Percentiles rank a stretch among this genome's conserved stretches.
Conservation (phyloP, 129 eudicot genomes). For the Helianthus tuberosus region DNA sequence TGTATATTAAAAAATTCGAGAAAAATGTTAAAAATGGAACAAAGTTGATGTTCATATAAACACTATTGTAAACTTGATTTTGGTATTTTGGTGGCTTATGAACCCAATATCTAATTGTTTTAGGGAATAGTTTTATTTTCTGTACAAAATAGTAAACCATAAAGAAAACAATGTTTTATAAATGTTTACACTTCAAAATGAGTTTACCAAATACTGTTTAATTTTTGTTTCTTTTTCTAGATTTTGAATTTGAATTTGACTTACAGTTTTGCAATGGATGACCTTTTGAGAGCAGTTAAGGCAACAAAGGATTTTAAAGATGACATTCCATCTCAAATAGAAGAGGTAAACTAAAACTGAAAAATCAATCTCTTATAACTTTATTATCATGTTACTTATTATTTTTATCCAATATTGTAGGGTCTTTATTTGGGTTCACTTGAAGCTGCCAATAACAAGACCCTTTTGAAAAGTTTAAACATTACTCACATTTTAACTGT, state of each 20-base stretch:
- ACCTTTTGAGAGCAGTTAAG: slow-evolving; percentile 43
- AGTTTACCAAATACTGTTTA: not conserved
- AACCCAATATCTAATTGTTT: too few species aligned
- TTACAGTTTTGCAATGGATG: slow-evolving; percentile 41
- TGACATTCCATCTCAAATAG: slow-evolving; percentile 73
- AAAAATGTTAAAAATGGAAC: too few species aligned
- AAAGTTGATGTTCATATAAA: too few species aligned
- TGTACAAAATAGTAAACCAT: too few species aligned
- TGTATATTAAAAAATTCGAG: too few species aligned
- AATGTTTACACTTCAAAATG: not conserved
- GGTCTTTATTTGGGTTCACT: slow-evolving; percentile 87
- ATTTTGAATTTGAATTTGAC: not conserved
- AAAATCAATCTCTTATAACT: not conserved
- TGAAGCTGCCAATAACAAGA: slow-evolving; percentile 81
- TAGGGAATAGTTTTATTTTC: too few species aligned
- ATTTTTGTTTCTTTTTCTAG: not conserved
- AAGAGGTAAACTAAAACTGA: slow-evolving; percentile 57
- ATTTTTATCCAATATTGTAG: slow-evolving; percentile 31
- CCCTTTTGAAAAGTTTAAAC: slow-evolving; percentile 64
- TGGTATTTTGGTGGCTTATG: too few species aligned
- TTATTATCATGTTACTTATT: not conserved
- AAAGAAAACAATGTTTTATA: too few species aligned
- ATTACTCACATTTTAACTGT: slow-evolving; percentile 78
- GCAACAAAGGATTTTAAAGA: slow-evolving; percentile 47
- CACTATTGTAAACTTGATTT: too few species aligned